Evolutionary conservation across 1,284 basidiomycete genomes (phyloP), one percentile per base, ranked within the genome.

Genomic region (Tausonia pullulans): DNA sequence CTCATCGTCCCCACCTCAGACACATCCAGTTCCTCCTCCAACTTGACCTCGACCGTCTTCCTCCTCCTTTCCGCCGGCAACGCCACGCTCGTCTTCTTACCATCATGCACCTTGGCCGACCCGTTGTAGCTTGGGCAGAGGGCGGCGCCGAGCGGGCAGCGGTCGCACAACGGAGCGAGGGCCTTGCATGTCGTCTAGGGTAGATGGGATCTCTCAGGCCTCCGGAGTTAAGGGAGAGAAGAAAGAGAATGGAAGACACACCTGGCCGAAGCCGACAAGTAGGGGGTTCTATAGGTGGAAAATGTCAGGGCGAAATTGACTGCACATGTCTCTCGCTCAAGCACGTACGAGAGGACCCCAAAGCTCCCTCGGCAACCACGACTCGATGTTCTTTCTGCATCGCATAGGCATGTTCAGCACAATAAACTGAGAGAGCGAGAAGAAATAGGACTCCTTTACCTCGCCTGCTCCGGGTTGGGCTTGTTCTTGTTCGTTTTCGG

Each of bases 251-350:
- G n/a, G 44, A 41, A 6, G 54, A 55, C 10, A 55, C 10, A 60
- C 27, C 39, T 63, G 62, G 7, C 62, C 62, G 55, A 59, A 60
- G 5, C 63, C 63, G 48, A 65, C 63, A 39, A 65, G 55, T 7
- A 65, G 59, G 39, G 63, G 63, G 48, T 65, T 65, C 27, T 27
- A 27, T 27, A 27, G 27, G 27, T 27, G 27, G 27, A 27, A 27
- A 27, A 27, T 2, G 27, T 27, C 27, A 27, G 27, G 27, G 27
- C 27, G 27, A 27, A 2, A 27, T 27, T 27, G 27, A 27, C 27
- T 27, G 27, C 27, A 27, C 27, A 27, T 27, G 27, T 27, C 27
- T 27, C 27, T 27, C 27, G 27, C 27, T 27, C 27, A 27, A 27
- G 27, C 27, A 27, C 27, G 27, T 27, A 27, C 27, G 54, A 65